A percentile compares a stretch with the other conserved stretches of the same genome.
Conservation (phyloP, 2,329 filamentous ascomycete genomes). For the Aspergillus caelatus region DNA sequence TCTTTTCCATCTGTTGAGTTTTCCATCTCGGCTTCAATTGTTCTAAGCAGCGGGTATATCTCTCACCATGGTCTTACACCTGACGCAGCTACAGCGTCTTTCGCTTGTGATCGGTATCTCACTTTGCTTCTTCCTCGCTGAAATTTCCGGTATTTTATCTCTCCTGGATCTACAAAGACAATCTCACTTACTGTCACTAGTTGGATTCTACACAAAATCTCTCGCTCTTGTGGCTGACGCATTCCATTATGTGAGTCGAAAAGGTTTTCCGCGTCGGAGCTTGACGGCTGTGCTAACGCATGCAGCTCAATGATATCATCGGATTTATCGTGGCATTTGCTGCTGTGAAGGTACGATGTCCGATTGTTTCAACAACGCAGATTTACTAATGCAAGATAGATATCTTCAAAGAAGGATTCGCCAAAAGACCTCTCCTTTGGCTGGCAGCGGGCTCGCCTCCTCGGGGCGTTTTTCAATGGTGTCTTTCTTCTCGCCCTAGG, state of each 20-base stretch:
- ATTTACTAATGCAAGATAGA: not conserved
- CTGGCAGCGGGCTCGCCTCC: not conserved
- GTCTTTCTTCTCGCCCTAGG: not conserved
- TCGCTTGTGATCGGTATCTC: not conserved
- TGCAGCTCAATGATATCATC: not conserved
- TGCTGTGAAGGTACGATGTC: not conserved
- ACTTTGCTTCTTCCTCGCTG: not conserved
- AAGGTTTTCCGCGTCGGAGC: not conserved
- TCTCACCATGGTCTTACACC: not conserved
- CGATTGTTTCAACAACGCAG: no score
- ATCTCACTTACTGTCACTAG: not conserved
- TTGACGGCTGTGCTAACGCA: not conserved
- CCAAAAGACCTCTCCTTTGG: not conserved
- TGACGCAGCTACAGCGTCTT: not conserved
- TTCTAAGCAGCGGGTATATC: not conserved
- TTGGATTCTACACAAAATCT: not conserved
- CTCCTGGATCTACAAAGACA: not conserved
- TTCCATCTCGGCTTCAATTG: not conserved
- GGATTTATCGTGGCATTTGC: not conserved
- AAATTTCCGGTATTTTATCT: not conserved
- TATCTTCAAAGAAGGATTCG: not conserved
- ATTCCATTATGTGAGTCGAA: not conserved
- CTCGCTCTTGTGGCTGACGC: not conserved
- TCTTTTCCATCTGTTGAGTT: not conserved
- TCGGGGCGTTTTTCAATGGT: not conserved